Evolutionary conservation across 768 basidiomycete species (phyloP).

Genomic region (Cystofilobasidium capitatum): DNA sequence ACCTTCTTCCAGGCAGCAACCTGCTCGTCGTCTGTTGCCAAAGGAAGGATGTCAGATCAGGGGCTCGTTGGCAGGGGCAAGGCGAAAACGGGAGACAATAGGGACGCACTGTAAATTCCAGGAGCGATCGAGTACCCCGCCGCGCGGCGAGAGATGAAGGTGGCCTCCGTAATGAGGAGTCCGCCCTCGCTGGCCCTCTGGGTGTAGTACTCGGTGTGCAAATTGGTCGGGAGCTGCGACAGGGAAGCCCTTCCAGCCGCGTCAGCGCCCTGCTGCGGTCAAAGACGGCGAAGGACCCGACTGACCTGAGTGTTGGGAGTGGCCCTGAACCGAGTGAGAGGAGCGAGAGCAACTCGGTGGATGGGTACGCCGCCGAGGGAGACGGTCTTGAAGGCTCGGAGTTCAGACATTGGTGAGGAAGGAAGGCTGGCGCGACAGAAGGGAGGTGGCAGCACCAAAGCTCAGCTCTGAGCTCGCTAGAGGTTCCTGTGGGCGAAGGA

Average conservation of each 20-base stretch:
- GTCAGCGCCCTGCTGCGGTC: no score
- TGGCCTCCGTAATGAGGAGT: conserved; percentile 51
- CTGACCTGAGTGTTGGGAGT: background rate
- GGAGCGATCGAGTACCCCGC: background rate
- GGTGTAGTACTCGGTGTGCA: conserved; percentile 34
- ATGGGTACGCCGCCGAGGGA: background rate
- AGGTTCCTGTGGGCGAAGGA: no score
- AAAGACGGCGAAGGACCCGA: no score
- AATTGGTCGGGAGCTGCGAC: conserved; percentile 27
- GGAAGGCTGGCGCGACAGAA: no score
- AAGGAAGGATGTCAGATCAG: no score
- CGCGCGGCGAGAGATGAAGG: conserved; percentile 43
- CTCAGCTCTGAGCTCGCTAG: no score
- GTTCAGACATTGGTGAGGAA: background rate
- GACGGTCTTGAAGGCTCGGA: background rate
- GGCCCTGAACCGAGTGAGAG: background rate
- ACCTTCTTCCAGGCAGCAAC: conserved; percentile 18
- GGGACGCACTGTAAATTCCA: background rate
- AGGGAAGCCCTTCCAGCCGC: no score
- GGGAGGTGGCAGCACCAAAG: no score
- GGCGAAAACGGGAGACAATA: background rate
- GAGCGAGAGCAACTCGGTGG: background rate
- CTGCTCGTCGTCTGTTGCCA: no score
- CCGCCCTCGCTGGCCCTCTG: conserved; percentile 44
- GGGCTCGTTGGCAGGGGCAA: no score